Percentiles rank a stretch among this genome's conserved stretches.
These are phyloP conservation scores for Agaricus sinodeliciosus DNA, from an alignment of 768 basidiomycete species.

Conservation along the genomic window DNA sequence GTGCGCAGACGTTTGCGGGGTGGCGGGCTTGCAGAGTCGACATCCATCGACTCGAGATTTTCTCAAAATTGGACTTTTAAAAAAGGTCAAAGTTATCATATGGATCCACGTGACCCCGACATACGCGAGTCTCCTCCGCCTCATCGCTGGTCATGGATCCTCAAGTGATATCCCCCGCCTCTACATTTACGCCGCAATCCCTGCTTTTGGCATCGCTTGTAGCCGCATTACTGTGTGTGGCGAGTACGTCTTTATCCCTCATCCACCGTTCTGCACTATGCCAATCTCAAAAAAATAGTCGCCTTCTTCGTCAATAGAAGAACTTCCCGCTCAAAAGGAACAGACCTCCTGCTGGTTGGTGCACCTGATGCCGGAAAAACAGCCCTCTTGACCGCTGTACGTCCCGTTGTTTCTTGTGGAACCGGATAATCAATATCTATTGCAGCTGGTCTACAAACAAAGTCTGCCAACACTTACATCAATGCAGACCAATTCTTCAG, in stretches of 20 bases:
- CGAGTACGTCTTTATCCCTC: slow-evolving; percentile 28
- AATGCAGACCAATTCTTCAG: slow-evolving; percentile 61
- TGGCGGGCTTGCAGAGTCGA: slow-evolving; percentile 26
- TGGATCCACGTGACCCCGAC: too few relatives aligned
- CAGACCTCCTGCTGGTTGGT: slow-evolving; percentile 69
- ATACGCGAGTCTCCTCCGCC: too few relatives aligned
- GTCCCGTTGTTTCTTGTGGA: slow-evolving; percentile 18
- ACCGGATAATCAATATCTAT: slow-evolving; percentile 4
- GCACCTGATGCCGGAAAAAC: slow-evolving; percentile 79
- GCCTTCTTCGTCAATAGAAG: slow-evolving; percentile 36
- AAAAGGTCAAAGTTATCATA: too few relatives aligned
- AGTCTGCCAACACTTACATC: slow-evolving; percentile 69
- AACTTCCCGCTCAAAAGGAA: slow-evolving; percentile 43
- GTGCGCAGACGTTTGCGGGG: slow-evolving; percentile 6
- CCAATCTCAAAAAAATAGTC: slow-evolving; percentile 22
- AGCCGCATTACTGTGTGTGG: slow-evolving; percentile 35
- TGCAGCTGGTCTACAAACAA: slow-evolving; percentile 59
- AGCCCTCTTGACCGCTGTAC: slow-evolving; percentile 62
- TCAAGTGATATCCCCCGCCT: slow-evolving; percentile 28
- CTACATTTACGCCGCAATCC: slow-evolving; percentile 31
- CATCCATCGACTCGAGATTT: too few relatives aligned
- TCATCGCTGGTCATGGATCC: slow-evolving; percentile 16
- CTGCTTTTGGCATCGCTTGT: slow-evolving; percentile 35
- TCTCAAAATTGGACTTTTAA: too few relatives aligned
- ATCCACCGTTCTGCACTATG: not conserved